phyloP scores from a whole-genome alignment of 2,329 filamentous ascomycete species.

The Myotisia sp. region DNA sequence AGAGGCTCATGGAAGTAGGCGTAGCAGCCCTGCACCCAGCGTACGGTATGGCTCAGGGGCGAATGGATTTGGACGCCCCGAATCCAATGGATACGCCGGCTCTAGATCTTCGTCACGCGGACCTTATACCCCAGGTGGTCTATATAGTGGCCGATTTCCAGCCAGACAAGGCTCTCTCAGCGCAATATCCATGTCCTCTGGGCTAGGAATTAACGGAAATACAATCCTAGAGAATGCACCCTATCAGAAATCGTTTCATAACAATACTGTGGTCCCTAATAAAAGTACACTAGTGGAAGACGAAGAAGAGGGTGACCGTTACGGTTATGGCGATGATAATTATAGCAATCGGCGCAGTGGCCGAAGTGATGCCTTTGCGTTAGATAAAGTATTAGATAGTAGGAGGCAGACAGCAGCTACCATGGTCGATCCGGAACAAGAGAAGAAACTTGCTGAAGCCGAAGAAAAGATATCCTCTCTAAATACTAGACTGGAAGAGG shows the following conservation, averaged over 20 bases:
- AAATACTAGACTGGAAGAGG: slow-evolving; percentile 54
- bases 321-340: slow-evolving; percentile 41
- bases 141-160: slow-evolving; percentile 23
- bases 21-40: slow-evolving; percentile 50
- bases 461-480: slow-evolving; percentile 62
- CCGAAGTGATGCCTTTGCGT: slow-evolving; percentile 49
- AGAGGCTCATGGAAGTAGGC: slow-evolving; percentile 52
- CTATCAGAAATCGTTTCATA: slow-evolving; percentile 78
- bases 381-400: slow-evolving; percentile 37
- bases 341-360: too few relatives aligned
- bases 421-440: slow-evolving; percentile 38
- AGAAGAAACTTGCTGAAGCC: slow-evolving; percentile 65
- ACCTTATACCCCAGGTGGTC: slow-evolving; percentile 24
- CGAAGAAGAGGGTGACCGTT: slow-evolving; percentile 55
- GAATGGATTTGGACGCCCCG: slow-evolving; percentile 11
- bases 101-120: slow-evolving; percentile 27
- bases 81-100: slow-evolving; percentile 18
- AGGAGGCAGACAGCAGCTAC: slow-evolving; percentile 35
- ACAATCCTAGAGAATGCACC: slow-evolving; percentile 48
- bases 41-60: slow-evolving; percentile 24
- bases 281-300: slow-evolving; percentile 97
- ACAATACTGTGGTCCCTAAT: slow-evolving; percentile 91
- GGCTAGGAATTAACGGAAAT: slow-evolving; percentile 44
- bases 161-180: slow-evolving; percentile 29
- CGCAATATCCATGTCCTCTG: slow-evolving; percentile 20